Evolutionary conservation across 352 stramenopile genomes (phyloP), one percentile per base, ranked within the genome.

Genomic region (Phytophthora syringae): DNA sequence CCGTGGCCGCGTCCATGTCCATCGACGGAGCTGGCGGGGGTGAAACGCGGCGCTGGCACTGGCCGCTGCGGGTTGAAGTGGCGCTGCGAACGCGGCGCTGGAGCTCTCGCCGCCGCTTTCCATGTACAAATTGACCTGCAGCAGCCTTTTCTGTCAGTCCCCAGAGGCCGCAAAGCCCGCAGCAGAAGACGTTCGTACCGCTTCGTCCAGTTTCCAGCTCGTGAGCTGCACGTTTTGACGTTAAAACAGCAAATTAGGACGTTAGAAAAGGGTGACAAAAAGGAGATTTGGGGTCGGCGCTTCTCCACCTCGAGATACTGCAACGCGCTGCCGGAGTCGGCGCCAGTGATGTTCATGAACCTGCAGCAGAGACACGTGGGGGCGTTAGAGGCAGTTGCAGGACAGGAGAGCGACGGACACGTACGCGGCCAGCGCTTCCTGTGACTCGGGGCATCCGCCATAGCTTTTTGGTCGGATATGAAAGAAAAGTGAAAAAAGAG

Each of bases 301-400:
- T n/a, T 32, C 28, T 32, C 28, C 20, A 88, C 84, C 70, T 95
- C 83, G 10, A 95, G 70, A 60, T 80, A 95, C 64, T 94, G 87
- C 43, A 76, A 52, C 21, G 87, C 87, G 43, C 81, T 90, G 27
- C 60, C 70, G 2, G 79, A 76, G 51, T 90, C 84, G 13, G 84
- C 82, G 22, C 87, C 85, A 7, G 87, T 95, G 71, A 95, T 92
- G 74, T 64, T 86, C 87, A 95, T 94, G 60, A 95, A 95, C 43
- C 87, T 95, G 65, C 50, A 21, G 27, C 16, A 43, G n/a, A 20
- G 34, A 42, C 9, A 20, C 2, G n/a, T n/a, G n/a, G n/a, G n/a
- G n/a, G n/a, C n/a, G n/a, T n/a, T n/a, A n/a, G n/a, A n/a, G n/a
- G n/a, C n/a, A n/a, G n/a, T n/a, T n/a, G n/a, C n/a, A n/a, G n/a